A percentile compares a stretch with the other conserved stretches of the same genome.
These are phyloP conservation scores for Atkinsonella texensis DNA, from an alignment of 2,329 filamentous ascomycete genomes.

Conservation along the genomic window DNA sequence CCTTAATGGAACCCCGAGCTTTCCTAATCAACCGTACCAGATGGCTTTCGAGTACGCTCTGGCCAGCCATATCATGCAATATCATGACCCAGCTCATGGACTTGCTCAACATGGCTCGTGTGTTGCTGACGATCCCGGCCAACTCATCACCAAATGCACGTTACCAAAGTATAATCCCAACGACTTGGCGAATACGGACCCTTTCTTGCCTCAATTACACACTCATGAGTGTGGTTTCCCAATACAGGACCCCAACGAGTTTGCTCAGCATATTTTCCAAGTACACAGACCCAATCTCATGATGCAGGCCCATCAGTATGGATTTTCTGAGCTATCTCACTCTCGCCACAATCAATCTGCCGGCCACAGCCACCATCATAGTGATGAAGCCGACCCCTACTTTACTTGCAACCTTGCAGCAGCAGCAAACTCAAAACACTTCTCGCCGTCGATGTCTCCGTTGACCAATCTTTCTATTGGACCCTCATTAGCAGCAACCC, in stretches of 20 bases:
- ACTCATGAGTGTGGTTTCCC: conserved; percentile 17
- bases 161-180: conserved; percentile 13
- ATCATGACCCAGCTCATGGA: conserved; percentile 16
- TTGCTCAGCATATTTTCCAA: conserved; percentile 18
- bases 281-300: conserved; percentile 13
- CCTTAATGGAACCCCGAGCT: conserved; percentile 3
- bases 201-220: conserved; percentile 9
- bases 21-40: conserved; percentile 9
- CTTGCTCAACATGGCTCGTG: conserved; percentile 14
- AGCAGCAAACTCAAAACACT: conserved; percentile 5
- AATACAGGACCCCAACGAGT: conserved; percentile 15
- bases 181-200: conserved; percentile 7
- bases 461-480: conserved; percentile 13
- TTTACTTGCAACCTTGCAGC: conserved; percentile 1
- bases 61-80: conserved; percentile 18
- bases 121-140: conserved; percentile 15
- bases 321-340: conserved; percentile 1
- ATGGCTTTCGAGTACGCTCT: conserved; percentile 14
- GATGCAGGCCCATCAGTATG: conserved; percentile 8
- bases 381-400: not conserved
- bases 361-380: conserved; percentile 3
- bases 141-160: conserved; percentile 15
- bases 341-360: not conserved
- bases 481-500: conserved; percentile 13
- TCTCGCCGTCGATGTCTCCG: conserved; percentile 14